Base-by-base conservation (phyloP, 805 yeast genomes). In the Starmerella floricola region DNA sequence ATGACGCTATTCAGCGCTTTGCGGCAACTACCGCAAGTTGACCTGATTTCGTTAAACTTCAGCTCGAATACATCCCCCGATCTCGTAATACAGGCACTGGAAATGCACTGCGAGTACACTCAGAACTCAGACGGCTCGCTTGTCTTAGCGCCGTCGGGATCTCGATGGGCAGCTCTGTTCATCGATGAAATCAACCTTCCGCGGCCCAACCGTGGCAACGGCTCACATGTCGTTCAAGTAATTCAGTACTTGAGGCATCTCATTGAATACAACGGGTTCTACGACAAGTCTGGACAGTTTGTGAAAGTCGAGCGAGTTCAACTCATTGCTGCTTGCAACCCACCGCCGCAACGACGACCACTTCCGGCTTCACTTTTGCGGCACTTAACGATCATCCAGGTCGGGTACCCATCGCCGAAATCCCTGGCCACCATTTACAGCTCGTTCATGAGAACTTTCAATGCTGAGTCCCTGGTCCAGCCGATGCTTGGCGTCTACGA, bases 281-380 rank as follows among this genome's bases (percentile, higher is more conserved):
- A 94, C 91, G 67, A 74, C 38, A 6, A 29, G 5, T 3, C 13
- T 16, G 60, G 68, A 0, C 65, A 68, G 36, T 88, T 95, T 94
- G 74, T 87, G 1, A 49, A 63, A 0, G 46, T 85, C 8, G 63
- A 68, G 15, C 69, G 76, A 35, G 66, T 88, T 21, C 93, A 81
- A 54, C 69, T 88, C 62, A 91, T 86, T n/a, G 96, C 93, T 8
- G 96, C 97, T 0, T 88, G 97, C 58, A 88, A 88, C 55, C 91
- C 95, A 1, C 78, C 95, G 0, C 68, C 77, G 0, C 93, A 82
- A 0, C 68, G 97, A 46, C 63, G 69, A 10, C 57, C 56, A 2
- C 55, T 88, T 18, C 64, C 76, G 1, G 55, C 64, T 8, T 62
- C 95, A 33, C 78, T 87, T 51, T 59, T 81, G 35, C 66, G 93